Evolutionary conservation across 768 basidiomycete species (phyloP).

Genomic region (Cystofilobasidium bisporidii): DNA sequence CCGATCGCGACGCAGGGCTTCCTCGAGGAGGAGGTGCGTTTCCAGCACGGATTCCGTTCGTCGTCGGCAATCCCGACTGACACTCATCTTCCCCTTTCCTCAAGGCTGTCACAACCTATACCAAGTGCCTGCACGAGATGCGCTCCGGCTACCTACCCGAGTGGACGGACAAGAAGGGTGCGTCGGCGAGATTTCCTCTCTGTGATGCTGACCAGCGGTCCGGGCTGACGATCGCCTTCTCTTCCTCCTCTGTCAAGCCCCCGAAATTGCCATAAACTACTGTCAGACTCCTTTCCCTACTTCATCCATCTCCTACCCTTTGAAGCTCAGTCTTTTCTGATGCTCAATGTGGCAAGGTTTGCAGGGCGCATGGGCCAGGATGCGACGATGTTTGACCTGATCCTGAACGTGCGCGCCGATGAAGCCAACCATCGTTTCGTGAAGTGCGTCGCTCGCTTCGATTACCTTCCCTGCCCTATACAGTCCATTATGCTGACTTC

Average conservation of each 20-base stretch:
- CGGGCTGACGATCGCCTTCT: not conserved
- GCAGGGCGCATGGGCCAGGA: slow-evolving; percentile 33
- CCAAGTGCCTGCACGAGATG: slow-evolving; percentile 71
- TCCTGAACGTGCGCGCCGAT: slow-evolving; percentile 86
- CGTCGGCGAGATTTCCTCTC: slow-evolving; percentile 44
- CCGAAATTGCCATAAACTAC: slow-evolving; percentile 26
- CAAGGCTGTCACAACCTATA: slow-evolving; percentile 37
- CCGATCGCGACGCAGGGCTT: no score
- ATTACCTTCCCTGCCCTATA: no score
- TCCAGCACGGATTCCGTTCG: slow-evolving; percentile 65
- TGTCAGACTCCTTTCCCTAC: not conserved
- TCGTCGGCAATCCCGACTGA: not conserved
- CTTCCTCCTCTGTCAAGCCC: not conserved
- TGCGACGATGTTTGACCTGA: slow-evolving; percentile 59
- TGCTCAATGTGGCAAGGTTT: no score
- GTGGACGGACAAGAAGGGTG: slow-evolving; percentile 46
- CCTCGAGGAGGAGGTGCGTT: slow-evolving; percentile 75
- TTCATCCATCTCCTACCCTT: no score
- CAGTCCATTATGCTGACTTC: no score
- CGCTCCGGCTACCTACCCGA: slow-evolving; percentile 42
- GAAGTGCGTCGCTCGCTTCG: not conserved
- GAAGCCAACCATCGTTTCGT: slow-evolving; percentile 67
- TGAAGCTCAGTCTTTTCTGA: no score
- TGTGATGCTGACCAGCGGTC: not conserved
- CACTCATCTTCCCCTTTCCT: not conserved